Conservation (phyloP, 2,329 filamentous ascomycete species). For the Ophiostoma populinum region DNA sequence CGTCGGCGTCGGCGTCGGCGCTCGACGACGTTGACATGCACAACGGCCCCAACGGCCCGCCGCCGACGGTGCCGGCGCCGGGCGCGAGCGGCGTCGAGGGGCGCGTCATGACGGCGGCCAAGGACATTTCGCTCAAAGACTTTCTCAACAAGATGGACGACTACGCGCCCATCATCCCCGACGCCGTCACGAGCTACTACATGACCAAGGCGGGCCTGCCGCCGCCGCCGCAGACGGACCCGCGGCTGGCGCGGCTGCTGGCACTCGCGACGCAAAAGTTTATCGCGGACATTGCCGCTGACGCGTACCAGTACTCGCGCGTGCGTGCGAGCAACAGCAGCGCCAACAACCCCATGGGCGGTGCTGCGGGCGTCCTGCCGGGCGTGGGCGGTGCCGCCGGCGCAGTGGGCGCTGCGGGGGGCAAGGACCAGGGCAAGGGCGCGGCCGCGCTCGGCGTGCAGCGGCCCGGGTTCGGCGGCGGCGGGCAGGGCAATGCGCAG, state of each 20-base stretch:
- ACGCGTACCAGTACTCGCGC: slow-evolving; percentile 93
- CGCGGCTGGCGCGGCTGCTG: slow-evolving; percentile 77
- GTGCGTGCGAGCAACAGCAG: slow-evolving; percentile 78
- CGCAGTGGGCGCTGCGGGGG: slow-evolving; percentile 22
- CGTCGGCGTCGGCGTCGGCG: background rate
- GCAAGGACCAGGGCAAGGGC: slow-evolving; percentile 38
- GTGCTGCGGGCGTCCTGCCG: slow-evolving; percentile 51
- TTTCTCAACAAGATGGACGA: slow-evolving; percentile 96
- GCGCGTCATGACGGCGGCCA: slow-evolving; percentile 39
- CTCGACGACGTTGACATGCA: background rate
- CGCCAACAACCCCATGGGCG: slow-evolving; percentile 79
- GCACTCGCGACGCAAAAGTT: slow-evolving; percentile 98
- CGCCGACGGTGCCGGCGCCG: background rate
- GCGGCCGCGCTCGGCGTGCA: slow-evolving; percentile 56
- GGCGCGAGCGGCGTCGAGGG: slow-evolving; percentile 1
- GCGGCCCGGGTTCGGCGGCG: slow-evolving; percentile 67
- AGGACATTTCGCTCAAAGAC: slow-evolving; percentile 82
- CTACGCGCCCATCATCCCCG: slow-evolving; percentile 93
- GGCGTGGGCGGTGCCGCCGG: slow-evolving; percentile 23
- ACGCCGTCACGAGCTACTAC: slow-evolving; percentile 96
- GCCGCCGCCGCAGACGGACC: slow-evolving; percentile 77
- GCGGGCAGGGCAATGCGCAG: slow-evolving; percentile 73
- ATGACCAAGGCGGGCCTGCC: slow-evolving; percentile 90
- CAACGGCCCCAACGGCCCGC: background rate
- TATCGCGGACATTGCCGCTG: slow-evolving; percentile 89